Evolutionary conservation across 2,329 filamentous ascomycete species (phyloP).

Genomic region (Ophiostoma perfectum): DNA sequence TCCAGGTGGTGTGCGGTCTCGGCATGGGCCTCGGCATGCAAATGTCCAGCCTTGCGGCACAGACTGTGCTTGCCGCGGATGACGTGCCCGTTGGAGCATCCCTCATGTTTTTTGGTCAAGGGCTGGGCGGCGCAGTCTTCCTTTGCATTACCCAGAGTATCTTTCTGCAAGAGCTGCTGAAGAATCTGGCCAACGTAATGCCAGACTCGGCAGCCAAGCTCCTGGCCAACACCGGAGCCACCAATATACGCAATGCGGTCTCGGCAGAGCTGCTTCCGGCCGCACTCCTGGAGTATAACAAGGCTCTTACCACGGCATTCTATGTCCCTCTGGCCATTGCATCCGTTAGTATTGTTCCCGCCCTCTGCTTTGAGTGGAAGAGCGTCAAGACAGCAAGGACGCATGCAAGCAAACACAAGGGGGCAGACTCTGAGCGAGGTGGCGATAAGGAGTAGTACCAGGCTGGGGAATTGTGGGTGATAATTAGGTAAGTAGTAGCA

Average conservation of each 20-base stretch:
- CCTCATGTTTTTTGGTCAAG: constrained; percentile 43
- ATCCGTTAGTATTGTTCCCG: constrained; percentile 48
- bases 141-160: constrained; percentile 44
- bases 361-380: constrained; percentile 53
- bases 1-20: constrained; percentile 42
- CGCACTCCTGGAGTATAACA: constrained; percentile 48
- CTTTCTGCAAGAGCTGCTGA: constrained; percentile 36
- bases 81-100: constrained; percentile 43
- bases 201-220: neutral
- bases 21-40: constrained; percentile 44
- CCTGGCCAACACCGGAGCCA: constrained; percentile 18
- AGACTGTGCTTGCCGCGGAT: constrained; percentile 39
- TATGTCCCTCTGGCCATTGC: constrained; percentile 52
- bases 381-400: constrained; percentile 32
- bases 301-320: constrained; percentile 51
- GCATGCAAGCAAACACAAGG: neutral
- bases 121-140: constrained; percentile 44
- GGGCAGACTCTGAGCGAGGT: neutral
- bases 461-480: too few species aligned
- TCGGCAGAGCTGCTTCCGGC: constrained; percentile 23
- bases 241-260: constrained; percentile 12
- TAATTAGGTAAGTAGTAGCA: neutral
- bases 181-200: constrained; percentile 27
- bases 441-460: neutral
- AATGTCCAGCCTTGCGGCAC: constrained; percentile 42